Evolutionary conservation across 2,329 filamentous ascomycete genomes (phyloP), one percentile per base, ranked within the genome.

Genomic region (Bertia moriformis): DNA sequence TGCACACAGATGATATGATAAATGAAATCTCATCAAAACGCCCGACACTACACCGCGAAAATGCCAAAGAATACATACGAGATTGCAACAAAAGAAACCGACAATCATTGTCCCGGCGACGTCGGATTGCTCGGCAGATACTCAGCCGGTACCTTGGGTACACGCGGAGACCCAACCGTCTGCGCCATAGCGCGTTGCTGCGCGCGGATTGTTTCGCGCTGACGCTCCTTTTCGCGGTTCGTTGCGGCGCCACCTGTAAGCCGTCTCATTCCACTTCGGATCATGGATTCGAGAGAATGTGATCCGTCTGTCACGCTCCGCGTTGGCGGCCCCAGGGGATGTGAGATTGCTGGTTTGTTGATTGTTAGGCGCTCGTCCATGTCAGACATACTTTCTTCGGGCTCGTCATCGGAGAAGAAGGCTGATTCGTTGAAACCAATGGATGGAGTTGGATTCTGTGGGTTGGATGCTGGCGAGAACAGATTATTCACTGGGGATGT

Each of bases 271-370:
- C 32, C 32, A 15, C 32, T 35, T 13, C 32, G 32, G 17, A 35
- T 35, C 32, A 35, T 35, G 15, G 32, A 35, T 18, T 35, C 32
- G 17, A 35, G 32, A 18, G 32, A 35, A 35, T 13, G 15, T 7
- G 32, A 35, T 7, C 32, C 32, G 15, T 35, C 32, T 7, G 32
- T 35, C 10, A 35, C 15, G 17, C 32, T 35, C 7, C 32, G 32
- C 15, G 32, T 17, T 15, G 32, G 32, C 32, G 32, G 32, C n/a
- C 22, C 22, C n/a, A n/a, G n/a, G n/a, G n/a, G n/a, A n/a, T n/a
- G n/a, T n/a, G n/a, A n/a, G n/a, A n/a, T n/a, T n/a, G n/a, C n/a
- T n/a, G n/a, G n/a, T 29, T 29, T 29, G 24, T n/a, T 29, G 24
- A 29, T 29, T 10, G 24, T 29, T n/a, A 29, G 24, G 10, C 32